Evolutionary conservation across 2,329 filamentous ascomycete species (phyloP), one percentile per base, ranked within the genome.

Genomic region (Colletotrichum australisinense): DNA sequence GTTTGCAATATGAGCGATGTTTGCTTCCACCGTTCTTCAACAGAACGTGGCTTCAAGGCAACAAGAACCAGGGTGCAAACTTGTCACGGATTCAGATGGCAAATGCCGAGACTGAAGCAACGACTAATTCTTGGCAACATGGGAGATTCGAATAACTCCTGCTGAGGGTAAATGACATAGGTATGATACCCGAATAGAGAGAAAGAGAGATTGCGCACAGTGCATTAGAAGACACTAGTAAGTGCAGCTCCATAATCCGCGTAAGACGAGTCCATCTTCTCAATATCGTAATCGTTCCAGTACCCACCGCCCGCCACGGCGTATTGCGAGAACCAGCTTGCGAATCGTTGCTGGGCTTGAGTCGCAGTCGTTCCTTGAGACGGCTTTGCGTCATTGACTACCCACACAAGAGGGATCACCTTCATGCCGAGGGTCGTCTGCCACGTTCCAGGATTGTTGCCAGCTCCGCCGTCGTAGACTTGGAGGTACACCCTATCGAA

Each of bases 271-370:
- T 76, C 76, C 81, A 85, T 85, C 77, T 84, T 85, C 79, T 86
- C 84, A 56, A 86, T 84, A 72, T 86, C 85, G 69, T 81, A 86
- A 72, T 86, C 84, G 58, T 86, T 86, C 84, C 84, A 86, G 74
- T 85, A 86, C 1, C 84, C 84, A 0, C 82, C 84, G 0, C 80
- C 84, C 1, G 78, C 83, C 16, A 86, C 75, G 0, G 77, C 73
- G 5, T 77, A 76, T 46, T 72, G 69, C 42, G 73, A 42, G 24
- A 78, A 77, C 84, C 84, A 86, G 9, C 63, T 65, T 1, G 74
- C 65, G 64, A 86, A 85, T 74, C 77, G 80, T 1, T 76, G 73
- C 75, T 74, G 67, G 4, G 84, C 84, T 74, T 84, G 82, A 6
- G 80, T 79, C 22, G 80, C 78, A 5, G 81, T 85, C 1, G 76